A percentile compares a stretch with the other conserved stretches of the same genome.
Evolutionary conservation across 176 grass and related monocot genomes (phyloP).

Genomic region (Lolium rigidum): DNA sequence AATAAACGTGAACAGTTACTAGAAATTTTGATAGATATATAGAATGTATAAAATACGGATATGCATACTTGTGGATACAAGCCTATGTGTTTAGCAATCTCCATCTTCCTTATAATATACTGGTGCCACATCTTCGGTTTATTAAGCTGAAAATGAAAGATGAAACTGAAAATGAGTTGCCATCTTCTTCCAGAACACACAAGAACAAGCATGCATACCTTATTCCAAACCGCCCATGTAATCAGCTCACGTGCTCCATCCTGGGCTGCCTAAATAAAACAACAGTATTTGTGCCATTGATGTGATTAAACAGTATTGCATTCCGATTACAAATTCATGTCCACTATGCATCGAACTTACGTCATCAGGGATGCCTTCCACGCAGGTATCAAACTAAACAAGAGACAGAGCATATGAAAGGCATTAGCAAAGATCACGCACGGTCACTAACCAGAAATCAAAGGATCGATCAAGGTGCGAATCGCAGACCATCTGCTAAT

Average conservation of each 20-base stretch:
- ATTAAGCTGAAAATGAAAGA: no score
- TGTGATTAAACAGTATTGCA: not conserved
- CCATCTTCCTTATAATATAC: slow-evolving; percentile 20
- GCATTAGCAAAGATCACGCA: not conserved
- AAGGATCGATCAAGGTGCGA: not conserved
- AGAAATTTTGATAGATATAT: not conserved
- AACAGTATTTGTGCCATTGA: not conserved
- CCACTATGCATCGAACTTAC: not conserved
- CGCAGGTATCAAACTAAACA: not conserved
- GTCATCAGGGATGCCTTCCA: not conserved
- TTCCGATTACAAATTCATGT: not conserved
- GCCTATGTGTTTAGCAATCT: not conserved
- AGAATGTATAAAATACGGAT: not conserved
- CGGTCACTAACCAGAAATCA: not conserved
- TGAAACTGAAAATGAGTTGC: not conserved
- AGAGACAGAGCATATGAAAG: not conserved
- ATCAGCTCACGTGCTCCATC: not conserved
- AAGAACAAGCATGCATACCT: not conserved
- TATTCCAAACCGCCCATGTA: not conserved
- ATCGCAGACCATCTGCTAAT: not conserved
- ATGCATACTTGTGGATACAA: not conserved
- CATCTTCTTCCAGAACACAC: not conserved
- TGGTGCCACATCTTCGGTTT: not conserved
- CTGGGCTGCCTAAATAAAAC: not conserved
- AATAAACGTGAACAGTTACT: not conserved